Evolutionary conservation across 805 yeast species (phyloP).

Genomic region (Starmerella bombicola): DNA sequence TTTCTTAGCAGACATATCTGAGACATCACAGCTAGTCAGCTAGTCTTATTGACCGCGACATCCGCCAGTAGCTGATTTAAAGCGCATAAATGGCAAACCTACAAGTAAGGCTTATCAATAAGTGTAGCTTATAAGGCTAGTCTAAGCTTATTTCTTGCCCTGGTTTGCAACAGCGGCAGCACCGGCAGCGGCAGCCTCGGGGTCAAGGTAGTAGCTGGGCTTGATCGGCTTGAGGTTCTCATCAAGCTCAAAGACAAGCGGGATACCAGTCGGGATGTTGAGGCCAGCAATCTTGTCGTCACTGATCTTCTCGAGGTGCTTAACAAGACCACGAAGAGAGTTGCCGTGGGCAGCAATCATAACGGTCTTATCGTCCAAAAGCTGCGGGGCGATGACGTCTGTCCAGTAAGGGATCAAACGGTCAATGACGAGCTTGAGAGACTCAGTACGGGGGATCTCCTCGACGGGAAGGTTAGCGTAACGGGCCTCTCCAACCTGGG

Average conservation of each 20-base stretch:
- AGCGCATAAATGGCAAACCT: too few relatives aligned
- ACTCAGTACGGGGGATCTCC: constrained; percentile 87
- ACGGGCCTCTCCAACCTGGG: constrained; percentile 78
- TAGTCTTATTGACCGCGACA: neutral
- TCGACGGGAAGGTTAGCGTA: constrained; percentile 73
- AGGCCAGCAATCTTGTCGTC: constrained; percentile 86
- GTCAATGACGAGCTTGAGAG: constrained; percentile 86
- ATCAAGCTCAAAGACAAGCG: constrained; percentile 92
- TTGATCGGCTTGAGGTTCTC: constrained; percentile 74
- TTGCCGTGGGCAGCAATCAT: constrained; percentile 95
- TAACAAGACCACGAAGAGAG: constrained; percentile 92
- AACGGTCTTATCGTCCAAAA: constrained; percentile 79
- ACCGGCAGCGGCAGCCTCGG: constrained; percentile 99
- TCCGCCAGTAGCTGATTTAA: neutral
- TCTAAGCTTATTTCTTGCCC: constrained; percentile 39
- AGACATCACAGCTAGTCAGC: too few relatives aligned
- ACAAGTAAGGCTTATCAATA: too few relatives aligned
- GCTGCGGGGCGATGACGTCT: constrained; percentile 74
- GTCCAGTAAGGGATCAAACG: constrained; percentile 96
- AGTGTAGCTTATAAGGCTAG: too few relatives aligned
- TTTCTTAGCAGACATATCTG: too few relatives aligned
- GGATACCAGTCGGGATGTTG: constrained; percentile 98
- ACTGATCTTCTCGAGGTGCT: constrained; percentile 86
- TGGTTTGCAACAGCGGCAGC: constrained; percentile 98
- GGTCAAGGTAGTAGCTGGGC: constrained; percentile 93